Evolutionary conservation across 805 yeast species (phyloP), one percentile per base, ranked within the genome.

Genomic region (Wickerhamomyces silvicola): DNA sequence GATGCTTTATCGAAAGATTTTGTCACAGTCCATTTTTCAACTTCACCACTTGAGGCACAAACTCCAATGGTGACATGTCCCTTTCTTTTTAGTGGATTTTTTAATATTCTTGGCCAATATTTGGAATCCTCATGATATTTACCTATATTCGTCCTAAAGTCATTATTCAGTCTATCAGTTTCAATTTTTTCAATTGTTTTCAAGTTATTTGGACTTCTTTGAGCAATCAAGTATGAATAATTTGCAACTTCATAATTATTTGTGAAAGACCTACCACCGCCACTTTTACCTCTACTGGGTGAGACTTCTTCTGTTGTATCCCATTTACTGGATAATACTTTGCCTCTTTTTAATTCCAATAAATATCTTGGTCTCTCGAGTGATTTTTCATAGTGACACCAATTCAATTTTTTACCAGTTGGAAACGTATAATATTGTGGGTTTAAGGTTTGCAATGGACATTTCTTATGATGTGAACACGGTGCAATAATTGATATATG

Each of bases 21-120:
- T 1, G 97, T 81, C 3, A 92, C 72, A 11, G 78, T 78, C 95
- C 97, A 87, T 37, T 78, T 76, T 57, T 90, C 97, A 26, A 90
- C 57, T 28, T 71, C 69, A 2, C 96, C 96, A 10, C 79, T 68
- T 1, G 88, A 72, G 1, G 85, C 75, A 63, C 96, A 86, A 3
- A 87, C 70, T 42, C 78, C 82, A 54, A 88, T 66, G 16, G 75
- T 63, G 12, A 90, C 92, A 59, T 87, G 94, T 4, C 87, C 85
- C 51, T 85, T 83, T 30, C 81, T 70, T 50, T 86, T 85, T 48
- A 70, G 43, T 2, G 97, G 97, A 14, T 69, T 70, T 22, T 68
- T 66, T 33, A 87, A 59, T 10, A 83, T 72, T 38, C 97, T 68
- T 1, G 95, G 88, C 79, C 87, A 78, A 22, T 68, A 64, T 15